Evolutionary conservation across 805 yeast species (phyloP).

Genomic region (Starmerella sp.): DNA sequence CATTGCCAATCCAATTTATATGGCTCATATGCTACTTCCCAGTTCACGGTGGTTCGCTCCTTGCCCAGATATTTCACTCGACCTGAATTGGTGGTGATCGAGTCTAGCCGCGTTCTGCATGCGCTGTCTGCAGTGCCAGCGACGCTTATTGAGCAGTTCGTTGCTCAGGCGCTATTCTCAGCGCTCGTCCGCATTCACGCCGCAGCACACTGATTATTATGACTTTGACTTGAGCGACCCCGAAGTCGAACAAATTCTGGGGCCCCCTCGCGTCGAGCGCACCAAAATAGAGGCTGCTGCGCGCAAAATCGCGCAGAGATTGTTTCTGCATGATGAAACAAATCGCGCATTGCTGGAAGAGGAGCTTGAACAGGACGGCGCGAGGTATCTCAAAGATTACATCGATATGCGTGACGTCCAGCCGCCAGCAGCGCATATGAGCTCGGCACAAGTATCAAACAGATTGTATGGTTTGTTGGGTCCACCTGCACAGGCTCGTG

Average conservation of each 20-base stretch:
- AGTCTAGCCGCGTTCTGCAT: neutral
- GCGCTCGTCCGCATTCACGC: neutral
- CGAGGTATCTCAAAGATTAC: slow-evolving; percentile 4
- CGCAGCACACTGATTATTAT: slow-evolving; percentile 15
- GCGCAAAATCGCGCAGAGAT: slow-evolving; percentile 27
- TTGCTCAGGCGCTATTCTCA: neutral
- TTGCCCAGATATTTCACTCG: neutral
- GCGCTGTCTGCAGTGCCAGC: neutral
- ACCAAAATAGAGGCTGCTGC: slow-evolving; percentile 26
- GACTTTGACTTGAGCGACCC: slow-evolving; percentile 5
- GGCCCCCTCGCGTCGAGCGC: slow-evolving; percentile 23
- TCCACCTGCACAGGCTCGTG: slow-evolving; percentile 8
- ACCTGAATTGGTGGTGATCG: neutral
- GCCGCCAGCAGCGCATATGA: slow-evolving; percentile 8
- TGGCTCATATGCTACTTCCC: neutral
- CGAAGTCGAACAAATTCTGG: slow-evolving; percentile 19
- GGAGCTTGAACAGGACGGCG: slow-evolving; percentile 15
- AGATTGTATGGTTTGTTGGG: slow-evolving; percentile 2
- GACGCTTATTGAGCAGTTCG: neutral
- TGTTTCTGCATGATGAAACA: slow-evolving; percentile 25
- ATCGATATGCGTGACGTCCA: slow-evolving; percentile 16
- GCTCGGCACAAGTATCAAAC: slow-evolving; percentile 5
- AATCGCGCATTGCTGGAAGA: slow-evolving; percentile 23
- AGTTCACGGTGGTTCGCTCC: neutral
- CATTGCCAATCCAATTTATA: too few species aligned